Evolutionary conservation across 2,329 filamentous ascomycete genomes (phyloP), one percentile per base, ranked within the genome.

Genomic region (Fusarium dimerum): DNA sequence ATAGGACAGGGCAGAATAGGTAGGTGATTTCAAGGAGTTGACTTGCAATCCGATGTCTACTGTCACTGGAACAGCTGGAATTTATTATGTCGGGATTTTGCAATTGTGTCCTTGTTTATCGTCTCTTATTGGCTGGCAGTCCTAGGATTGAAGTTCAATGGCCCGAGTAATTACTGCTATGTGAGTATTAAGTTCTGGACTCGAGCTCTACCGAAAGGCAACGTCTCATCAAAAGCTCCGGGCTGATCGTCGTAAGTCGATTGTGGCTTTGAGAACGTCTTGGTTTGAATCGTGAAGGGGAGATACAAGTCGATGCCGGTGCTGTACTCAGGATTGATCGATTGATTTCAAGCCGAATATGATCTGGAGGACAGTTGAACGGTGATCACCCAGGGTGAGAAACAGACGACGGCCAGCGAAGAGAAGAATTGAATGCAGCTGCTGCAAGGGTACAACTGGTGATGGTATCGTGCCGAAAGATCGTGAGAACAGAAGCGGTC

Each of bases 21-120:
- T 26, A 7, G 20, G 20, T 26, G 59, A 55, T 44, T 59, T 45
- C 42, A 48, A 42, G 43, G 43, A 42, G 51, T 45, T 59, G 46
- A 26, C 50, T 48, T 36, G 30, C 30, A 46, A 32, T 32, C 13
- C 20, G 32, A 29, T 20, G 12, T 32, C 10, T 40, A 50, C n/a
- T 43, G 20, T 26, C 20, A 26, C 20, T 26, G 20, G 4, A 7
- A 7, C 20, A 26, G 30, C 50, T 65, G 62, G 62, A 65, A 65
- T 64, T 59, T 54, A 50, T 54, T 52, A 46, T 50, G 41, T 32
- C 57, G 54, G 54, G 9, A 48, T 60, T 62, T 54, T 51, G 57
- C 50, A 59, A 64, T 59, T 54, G 50, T 48, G 45, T 50, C 49
- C 48, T 59, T 50, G 51, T 55, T 65, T 57, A 60, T 61, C 62